Conservation (phyloP, 2,329 filamentous ascomycete genomes). For the Aspergillus terreus region DNA sequence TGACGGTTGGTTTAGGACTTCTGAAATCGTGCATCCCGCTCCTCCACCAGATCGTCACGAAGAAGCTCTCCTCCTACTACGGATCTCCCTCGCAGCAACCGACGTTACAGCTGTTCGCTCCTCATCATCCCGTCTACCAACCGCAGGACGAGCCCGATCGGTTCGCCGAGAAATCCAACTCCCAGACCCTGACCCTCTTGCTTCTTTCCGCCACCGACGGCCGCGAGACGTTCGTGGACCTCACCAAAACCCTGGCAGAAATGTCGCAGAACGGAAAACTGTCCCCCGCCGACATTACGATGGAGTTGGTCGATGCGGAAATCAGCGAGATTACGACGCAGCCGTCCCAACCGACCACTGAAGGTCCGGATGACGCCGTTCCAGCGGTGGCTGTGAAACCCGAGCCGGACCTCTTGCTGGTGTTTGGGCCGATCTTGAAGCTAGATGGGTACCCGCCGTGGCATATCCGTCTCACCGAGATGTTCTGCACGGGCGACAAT, state of each 20-base stretch:
- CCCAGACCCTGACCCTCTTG: slow-evolving; percentile 57
- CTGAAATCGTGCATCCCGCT: slow-evolving; percentile 87
- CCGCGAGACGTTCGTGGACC: slow-evolving; percentile 87
- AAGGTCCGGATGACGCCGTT: not conserved
- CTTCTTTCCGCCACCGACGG: slow-evolving; percentile 86
- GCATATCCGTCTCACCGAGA: slow-evolving; percentile 93
- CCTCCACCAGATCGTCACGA: slow-evolving; percentile 72
- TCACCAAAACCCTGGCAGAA: slow-evolving; percentile 88
- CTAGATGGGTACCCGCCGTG: slow-evolving; percentile 92
- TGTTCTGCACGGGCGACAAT: slow-evolving; percentile 62
- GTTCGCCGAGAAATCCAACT: slow-evolving; percentile 20
- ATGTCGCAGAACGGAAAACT: slow-evolving; percentile 93
- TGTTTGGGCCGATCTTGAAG: slow-evolving; percentile 80
- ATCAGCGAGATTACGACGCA: slow-evolving; percentile 57
- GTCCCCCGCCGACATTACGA: slow-evolving; percentile 73
- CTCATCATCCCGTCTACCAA: slow-evolving; percentile 57
- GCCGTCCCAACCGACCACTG: slow-evolving; percentile 18
- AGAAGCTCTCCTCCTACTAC: slow-evolving; percentile 84
- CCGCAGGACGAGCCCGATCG: slow-evolving; percentile 7
- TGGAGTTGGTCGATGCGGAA: slow-evolving; percentile 85
- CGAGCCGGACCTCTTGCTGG: slow-evolving; percentile 83
- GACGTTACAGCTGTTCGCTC: slow-evolving; percentile 67
- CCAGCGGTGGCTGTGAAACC: slow-evolving; percentile 58
- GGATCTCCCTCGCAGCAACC: slow-evolving; percentile 64
- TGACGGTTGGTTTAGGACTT: slow-evolving; percentile 55